phyloP scores from a whole-genome alignment of 1,284 basidiomycete genomes.

The Ceraceosorus bombacis region DNA sequence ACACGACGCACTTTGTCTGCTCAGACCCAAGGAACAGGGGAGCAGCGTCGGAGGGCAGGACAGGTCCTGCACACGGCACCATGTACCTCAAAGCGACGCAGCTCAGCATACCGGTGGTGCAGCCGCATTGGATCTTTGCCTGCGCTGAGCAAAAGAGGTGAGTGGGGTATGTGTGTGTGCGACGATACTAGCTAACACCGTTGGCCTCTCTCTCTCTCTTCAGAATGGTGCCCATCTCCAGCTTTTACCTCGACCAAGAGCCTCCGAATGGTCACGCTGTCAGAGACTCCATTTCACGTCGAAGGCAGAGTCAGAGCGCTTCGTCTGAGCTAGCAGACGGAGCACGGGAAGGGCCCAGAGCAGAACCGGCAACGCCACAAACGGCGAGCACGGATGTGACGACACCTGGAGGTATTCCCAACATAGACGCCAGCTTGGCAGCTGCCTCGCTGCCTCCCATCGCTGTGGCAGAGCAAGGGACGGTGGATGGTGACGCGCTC shows the following conservation, averaged over 20 bases:
- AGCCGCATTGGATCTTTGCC: conserved; percentile 47
- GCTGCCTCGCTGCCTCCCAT: not conserved
- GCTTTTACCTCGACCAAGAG: conserved; percentile 42
- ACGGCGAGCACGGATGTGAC: not conserved
- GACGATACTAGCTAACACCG: conserved; percentile 1
- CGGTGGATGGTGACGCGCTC: not conserved
- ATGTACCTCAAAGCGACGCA: conserved; percentile 40
- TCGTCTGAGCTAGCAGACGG: no score
- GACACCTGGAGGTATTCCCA: not conserved
- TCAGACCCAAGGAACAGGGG: conserved; percentile 31
- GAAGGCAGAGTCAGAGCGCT: no score
- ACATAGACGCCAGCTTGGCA: not conserved
- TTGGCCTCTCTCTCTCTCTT: not conserved
- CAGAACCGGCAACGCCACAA: not conserved
- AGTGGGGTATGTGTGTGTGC: conserved; percentile 2
- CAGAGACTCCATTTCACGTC: conserved; percentile 2
- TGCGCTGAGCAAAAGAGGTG: conserved; percentile 40
- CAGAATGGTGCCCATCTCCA: conserved; percentile 44
- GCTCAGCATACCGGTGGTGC: conserved; percentile 44
- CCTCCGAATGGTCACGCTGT: conserved; percentile 38
- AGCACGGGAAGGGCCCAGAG: no score
- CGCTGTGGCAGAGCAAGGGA: not conserved
- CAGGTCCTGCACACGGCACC: conserved; percentile 10
- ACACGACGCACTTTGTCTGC: conserved; percentile 45
- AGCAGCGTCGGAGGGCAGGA: conserved; percentile 6